Base-by-base conservation (phyloP, 202 grass and related monocot genomes). In the Carex sylvatica region DNA sequence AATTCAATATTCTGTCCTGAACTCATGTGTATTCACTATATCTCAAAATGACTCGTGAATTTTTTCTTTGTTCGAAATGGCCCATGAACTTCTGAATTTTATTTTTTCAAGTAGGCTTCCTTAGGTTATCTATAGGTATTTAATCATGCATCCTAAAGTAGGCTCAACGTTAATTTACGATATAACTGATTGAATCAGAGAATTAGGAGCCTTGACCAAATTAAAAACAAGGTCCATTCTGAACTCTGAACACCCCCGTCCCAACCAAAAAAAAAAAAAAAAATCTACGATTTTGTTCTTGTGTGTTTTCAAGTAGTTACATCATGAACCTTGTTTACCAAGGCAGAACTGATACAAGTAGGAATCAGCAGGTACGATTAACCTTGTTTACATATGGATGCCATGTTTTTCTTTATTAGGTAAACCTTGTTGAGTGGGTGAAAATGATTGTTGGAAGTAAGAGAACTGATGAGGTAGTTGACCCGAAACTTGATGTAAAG, bases 361-460 rank as follows among this genome's bases (percentile, higher is more conserved):
- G 31, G 28, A 66, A 71, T 49, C 1, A 46, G n/a, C 40, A 6
- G 38, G 40, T 72, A 40, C 63, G 51, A 56, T 9, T 3, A 16
- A 85, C 46, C 52, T 38, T 81, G 7, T 44, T 80, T 73, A 44
- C 52, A 1, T 30, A 40, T 8, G 6, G 38, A 40, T 40, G 38
- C 38, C 38, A 7, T 85, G 51, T 88, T 28, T 88, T 61, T 63
- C 16, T 62, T 85, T 82, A 82, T 83, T 81, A 97, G 95, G 87
- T 85, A 47, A 97, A 97, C 54, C 90, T 97, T 73, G 80, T 97
- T 61, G 95, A 97, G 66, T 97, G 95, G 95, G 86, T 97, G 83
- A 97, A 97, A 85, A 90, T 90, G 87, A 94, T 97, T 85, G 89
- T 94, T 53, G 88, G 84, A 79, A 94, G 56, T 78, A 94, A 92